Conservation (phyloP, 495 filamentous ascomycete species). For the Hyphodiscus hymeniophilus region DNA sequence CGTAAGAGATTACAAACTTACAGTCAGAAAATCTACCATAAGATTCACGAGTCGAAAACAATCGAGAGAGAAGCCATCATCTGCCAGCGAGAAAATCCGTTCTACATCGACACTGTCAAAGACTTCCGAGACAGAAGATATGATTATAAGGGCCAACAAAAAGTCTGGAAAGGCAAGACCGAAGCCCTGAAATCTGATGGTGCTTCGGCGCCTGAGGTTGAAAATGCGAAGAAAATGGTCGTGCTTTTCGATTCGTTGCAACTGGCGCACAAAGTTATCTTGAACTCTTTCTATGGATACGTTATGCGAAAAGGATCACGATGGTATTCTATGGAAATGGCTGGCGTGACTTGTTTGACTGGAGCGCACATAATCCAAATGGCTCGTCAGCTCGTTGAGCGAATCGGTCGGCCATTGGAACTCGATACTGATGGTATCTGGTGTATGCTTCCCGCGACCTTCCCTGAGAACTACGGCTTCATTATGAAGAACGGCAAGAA, state of each 20-base stretch:
- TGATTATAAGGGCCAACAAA: conserved; percentile 96
- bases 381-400: conserved; percentile 87
- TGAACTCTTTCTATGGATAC: conserved; percentile 99
- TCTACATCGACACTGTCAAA: conserved; percentile 94
- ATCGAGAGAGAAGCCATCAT: conserved; percentile 95
- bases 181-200: conserved; percentile 76
- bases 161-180: conserved; percentile 96
- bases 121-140: conserved; percentile 94
- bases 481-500: conserved; percentile 93
- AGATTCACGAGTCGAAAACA: conserved; percentile 91
- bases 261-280: conserved; percentile 95
- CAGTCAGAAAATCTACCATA: conserved; percentile 98
- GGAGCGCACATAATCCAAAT: conserved; percentile 97
- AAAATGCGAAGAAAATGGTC: conserved; percentile 98
- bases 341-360: conserved; percentile 94
- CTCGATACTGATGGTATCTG: conserved; percentile 99
- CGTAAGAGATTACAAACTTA: conserved; percentile 89
- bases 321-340: conserved; percentile 99
- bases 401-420: conserved; percentile 87
- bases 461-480: conserved; percentile 96
- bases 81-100: conserved; percentile 96
- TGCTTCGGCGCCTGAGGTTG: conserved; percentile 67
- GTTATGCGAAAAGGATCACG: conserved; percentile 98
- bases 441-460: conserved; percentile 97
- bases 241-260: conserved; percentile 93